Base-by-base conservation (phyloP, 306 rosid genomes). In the Clitoria ternatea region DNA sequence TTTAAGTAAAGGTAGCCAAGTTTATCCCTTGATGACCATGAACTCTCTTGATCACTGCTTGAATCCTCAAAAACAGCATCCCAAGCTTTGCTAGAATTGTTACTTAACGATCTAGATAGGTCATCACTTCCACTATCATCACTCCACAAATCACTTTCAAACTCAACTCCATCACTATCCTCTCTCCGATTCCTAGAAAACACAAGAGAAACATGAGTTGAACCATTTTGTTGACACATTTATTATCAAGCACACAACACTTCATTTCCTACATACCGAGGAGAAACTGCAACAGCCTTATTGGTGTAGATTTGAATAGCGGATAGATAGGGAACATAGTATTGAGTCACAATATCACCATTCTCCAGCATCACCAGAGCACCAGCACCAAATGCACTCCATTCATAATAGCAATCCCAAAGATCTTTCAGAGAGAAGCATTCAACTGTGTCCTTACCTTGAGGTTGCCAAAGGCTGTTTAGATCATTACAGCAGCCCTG, bases 371-470 rank as follows among this genome's bases (percentile, higher is more conserved):
- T 82, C 72, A 88, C 68, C 3, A 88, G 79, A 4, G 75, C 63
- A 1, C 90, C 89, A 1, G 75, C 87, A 48, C 97, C 97, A 70
- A 66, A 88, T 2, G 97, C 96, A 59, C 97, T 91, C 96, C 97
- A 91, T 78, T 91, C 96, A n/a, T 77, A 35, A 32, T 83, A 91
- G 69, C 89, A 82, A 6, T 88, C 82, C 88, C 92, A 88, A 10
- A 91, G 82, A 60, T 91, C 88, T 60, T 81, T 80, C 50, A 91
- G 44, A 11, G 75, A 62, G 83, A 88, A 91, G 69, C 72, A 86
- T 47, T 81, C 81, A 59, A 84, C 4, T 19, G 44, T 22, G 26
- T 85, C 89, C 79, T 90, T 86, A 15, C 76, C 81, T 62, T 70
- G 80, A 23, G 89, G 82, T 33, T 84, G 87, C 95, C 97, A 81